phyloP scores from a whole-genome alignment of 2,329 filamentous ascomycete genomes.

The Fusarium burgessii region DNA sequence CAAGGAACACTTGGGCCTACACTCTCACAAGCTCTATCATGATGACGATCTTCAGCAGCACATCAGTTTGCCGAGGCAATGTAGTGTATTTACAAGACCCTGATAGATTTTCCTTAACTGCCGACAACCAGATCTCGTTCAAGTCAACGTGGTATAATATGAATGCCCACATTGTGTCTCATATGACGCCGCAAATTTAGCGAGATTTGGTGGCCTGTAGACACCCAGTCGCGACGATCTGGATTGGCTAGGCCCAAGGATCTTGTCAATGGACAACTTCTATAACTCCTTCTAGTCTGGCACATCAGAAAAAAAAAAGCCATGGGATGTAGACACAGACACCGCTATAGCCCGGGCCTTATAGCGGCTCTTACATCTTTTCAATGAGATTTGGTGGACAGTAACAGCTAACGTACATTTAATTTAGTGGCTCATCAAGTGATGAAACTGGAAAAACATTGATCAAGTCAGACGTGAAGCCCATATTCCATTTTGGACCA shows the following conservation, averaged over 20 bases:
- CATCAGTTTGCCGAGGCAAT: background rate
- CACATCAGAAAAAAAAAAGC: conserved; percentile 14
- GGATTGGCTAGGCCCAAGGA: conserved; percentile 5
- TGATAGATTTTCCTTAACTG: conserved; percentile 1
- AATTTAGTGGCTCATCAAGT: background rate
- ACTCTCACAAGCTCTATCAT: conserved; percentile 2
- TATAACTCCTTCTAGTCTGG: conserved; percentile 36
- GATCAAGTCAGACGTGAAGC: background rate
- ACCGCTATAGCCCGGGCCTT: conserved; percentile 7
- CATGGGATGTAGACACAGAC: conserved; percentile 1
- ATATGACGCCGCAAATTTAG: conserved; percentile 30
- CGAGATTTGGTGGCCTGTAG: conserved; percentile 34
- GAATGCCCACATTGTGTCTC: conserved; percentile 13
- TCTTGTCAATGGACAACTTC: conserved; percentile 33
- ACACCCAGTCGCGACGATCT: conserved; percentile 23
- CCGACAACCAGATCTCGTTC: conserved; percentile 1
- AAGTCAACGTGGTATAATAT: background rate
- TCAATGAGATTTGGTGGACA: background rate
- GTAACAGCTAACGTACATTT: background rate
- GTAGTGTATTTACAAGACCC: background rate
- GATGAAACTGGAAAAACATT: background rate
- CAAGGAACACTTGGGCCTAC: background rate
- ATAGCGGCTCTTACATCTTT: background rate
- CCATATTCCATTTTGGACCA: background rate
- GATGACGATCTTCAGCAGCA: conserved; percentile 9